A percentile compares a stretch with the other conserved stretches of the same genome.
These are phyloP conservation scores for Ganoderma leucocontextum DNA, from an alignment of 1,284 basidiomycete species.

Conservation along the genomic window DNA sequence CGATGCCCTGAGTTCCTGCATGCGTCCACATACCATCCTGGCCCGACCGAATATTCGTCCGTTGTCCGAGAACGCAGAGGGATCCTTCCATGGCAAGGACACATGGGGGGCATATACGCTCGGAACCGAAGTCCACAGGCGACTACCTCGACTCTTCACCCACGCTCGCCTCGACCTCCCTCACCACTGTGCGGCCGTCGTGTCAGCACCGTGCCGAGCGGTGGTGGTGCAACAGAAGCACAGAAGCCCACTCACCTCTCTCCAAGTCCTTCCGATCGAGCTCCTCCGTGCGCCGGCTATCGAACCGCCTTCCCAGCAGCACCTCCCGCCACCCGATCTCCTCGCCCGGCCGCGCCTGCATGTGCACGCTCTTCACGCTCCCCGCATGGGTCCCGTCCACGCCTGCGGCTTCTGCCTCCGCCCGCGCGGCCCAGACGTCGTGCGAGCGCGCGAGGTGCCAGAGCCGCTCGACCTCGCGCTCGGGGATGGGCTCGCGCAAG, in stretches of 20 bases:
- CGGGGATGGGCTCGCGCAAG: conserved; percentile 50
- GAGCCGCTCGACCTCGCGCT: conserved; percentile 55
- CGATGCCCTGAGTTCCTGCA: background rate
- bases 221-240: background rate
- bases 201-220: background rate
- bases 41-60: background rate
- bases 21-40: background rate
- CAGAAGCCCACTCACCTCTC: conserved; percentile 33
- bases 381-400: conserved; percentile 12
- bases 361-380: conserved; percentile 25
- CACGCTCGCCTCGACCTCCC: conserved; percentile 11
- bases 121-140: background rate
- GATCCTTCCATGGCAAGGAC: background rate
- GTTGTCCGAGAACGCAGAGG: background rate
- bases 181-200: conserved; percentile 1
- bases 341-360: conserved; percentile 23
- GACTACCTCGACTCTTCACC: conserved; percentile 3
- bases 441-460: conserved; percentile 31
- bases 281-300: conserved; percentile 37
- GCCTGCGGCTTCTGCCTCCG: conserved; percentile 24
- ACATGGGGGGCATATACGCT: background rate
- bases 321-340: conserved; percentile 46
- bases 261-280: conserved; percentile 43
- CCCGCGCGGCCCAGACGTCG: conserved; percentile 26
- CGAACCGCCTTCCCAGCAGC: conserved; percentile 37